Evolutionary conservation across 2,329 filamentous ascomycete genomes (phyloP).

Genomic region (Bisporella sp.): DNA sequence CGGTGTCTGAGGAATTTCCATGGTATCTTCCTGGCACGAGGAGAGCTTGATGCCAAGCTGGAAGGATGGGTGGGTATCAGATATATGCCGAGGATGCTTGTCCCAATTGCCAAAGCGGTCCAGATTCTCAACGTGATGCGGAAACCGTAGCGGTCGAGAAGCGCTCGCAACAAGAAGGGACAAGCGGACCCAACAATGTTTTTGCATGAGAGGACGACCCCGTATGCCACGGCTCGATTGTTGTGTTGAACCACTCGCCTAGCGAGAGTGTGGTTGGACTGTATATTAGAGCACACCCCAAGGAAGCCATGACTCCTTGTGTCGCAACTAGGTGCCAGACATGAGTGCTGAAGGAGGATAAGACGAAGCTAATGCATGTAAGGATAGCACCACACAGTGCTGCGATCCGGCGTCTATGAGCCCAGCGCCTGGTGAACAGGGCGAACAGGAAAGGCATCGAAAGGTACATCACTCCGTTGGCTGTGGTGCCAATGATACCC

Average conservation of each 20-base stretch:
- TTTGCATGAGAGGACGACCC: constrained; percentile 39
- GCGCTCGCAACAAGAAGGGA: constrained; percentile 39
- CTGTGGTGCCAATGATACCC: constrained; percentile 45
- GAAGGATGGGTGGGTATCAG: constrained; percentile 33
- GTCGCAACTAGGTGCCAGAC: constrained; percentile 36
- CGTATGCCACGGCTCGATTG: constrained; percentile 42
- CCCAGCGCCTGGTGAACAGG: constrained; percentile 38
- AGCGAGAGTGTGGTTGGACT: constrained; percentile 39
- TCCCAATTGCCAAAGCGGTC: constrained; percentile 31
- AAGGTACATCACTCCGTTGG: constrained; percentile 48
- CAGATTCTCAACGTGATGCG: constrained; percentile 34
- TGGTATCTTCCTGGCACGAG: constrained; percentile 31
- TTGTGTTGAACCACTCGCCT: constrained; percentile 38
- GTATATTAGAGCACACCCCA: constrained; percentile 39
- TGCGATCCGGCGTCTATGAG: constrained; percentile 34
- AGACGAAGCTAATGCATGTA: constrained; percentile 37
- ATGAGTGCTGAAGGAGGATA: constrained; percentile 37
- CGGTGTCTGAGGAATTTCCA: constrained; percentile 45
- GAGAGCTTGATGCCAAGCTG: constrained; percentile 20
- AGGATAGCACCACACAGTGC: constrained; percentile 37
- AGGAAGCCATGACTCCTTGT: constrained; percentile 36
- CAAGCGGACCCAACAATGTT: constrained; percentile 38
- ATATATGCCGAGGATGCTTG: constrained; percentile 29
- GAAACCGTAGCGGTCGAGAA: constrained; percentile 37
- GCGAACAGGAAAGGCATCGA: constrained; percentile 47